Conservation (phyloP, 495 filamentous ascomycete genomes). For the Penicillium manginii region DNA sequence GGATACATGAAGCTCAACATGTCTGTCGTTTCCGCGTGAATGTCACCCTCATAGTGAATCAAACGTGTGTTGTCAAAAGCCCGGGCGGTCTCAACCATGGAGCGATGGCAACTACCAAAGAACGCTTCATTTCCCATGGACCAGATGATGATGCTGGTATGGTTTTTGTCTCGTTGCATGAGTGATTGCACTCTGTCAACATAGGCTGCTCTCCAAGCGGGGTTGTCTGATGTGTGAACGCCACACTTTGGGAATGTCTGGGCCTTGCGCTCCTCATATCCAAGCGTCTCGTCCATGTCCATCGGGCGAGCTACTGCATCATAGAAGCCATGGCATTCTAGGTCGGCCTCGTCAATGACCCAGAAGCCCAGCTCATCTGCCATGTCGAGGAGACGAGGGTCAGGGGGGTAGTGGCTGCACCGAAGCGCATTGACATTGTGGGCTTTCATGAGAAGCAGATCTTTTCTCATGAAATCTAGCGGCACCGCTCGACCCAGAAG, state of each 20-base stretch:
- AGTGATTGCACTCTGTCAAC: slow-evolving; percentile 65
- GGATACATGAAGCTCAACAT: slow-evolving; percentile 72
- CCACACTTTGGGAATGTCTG: slow-evolving; percentile 48
- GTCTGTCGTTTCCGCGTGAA: slow-evolving; percentile 60
- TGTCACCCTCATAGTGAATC: slow-evolving; percentile 70
- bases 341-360: slow-evolving; percentile 72
- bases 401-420: slow-evolving; percentile 64
- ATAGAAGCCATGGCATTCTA: slow-evolving; percentile 72
- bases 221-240: slow-evolving; percentile 63
- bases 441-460: slow-evolving; percentile 66
- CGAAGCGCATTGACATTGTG: slow-evolving; percentile 72
- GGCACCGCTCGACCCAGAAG: slow-evolving; percentile 62
- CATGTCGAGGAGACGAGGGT: slow-evolving; percentile 60
- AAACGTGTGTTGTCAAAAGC: slow-evolving; percentile 57
- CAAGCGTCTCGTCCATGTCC: slow-evolving; percentile 41
- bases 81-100: slow-evolving; percentile 67
- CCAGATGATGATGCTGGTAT: slow-evolving; percentile 71
- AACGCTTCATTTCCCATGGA: slow-evolving; percentile 71
- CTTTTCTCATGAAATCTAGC: slow-evolving; percentile 55
- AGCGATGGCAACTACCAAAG: slow-evolving; percentile 63
- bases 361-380: slow-evolving; percentile 70
- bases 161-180: slow-evolving; percentile 67
- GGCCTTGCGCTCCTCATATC: not conserved
- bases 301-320: slow-evolving; percentile 47
- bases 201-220: slow-evolving; percentile 64